Percentiles rank a stretch among this genome's conserved stretches.
Evolutionary conservation across 2,329 filamentous ascomycete species (phyloP).

Genomic region (Trichoderma pleuroti): DNA sequence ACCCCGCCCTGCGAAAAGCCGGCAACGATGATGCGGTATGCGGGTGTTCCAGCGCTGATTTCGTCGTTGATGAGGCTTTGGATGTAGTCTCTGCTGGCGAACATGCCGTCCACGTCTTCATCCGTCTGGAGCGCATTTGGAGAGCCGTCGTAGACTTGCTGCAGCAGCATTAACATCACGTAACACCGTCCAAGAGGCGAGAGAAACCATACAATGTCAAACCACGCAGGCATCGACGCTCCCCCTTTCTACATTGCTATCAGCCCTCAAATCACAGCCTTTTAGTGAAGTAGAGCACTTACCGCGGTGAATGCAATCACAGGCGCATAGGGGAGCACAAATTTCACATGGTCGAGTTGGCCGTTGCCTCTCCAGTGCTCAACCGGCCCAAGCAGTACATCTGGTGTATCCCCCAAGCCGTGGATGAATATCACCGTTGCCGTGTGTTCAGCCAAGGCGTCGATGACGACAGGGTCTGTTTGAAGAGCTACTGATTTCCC

Average conservation of each 20-base stretch:
- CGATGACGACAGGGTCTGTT: slow-evolving; percentile 64
- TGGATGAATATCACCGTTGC: slow-evolving; percentile 94
- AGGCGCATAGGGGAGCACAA: slow-evolving; percentile 90
- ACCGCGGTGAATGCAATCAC: slow-evolving; percentile 71
- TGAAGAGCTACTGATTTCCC: slow-evolving; percentile 20
- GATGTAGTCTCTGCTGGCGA: slow-evolving; percentile 70
- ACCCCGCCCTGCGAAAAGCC: slow-evolving; percentile 89
- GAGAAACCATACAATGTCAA: slow-evolving; percentile 61
- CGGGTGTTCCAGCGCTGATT: slow-evolving; percentile 69
- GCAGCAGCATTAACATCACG: background rate
- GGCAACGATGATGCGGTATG: slow-evolving; percentile 79
- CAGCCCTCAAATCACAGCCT: background rate
- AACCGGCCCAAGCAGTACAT: slow-evolving; percentile 75
- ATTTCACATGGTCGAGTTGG: slow-evolving; percentile 84
- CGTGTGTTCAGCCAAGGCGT: slow-evolving; percentile 78
- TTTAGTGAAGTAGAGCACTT: slow-evolving; percentile 18
- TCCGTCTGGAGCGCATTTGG: slow-evolving; percentile 24
- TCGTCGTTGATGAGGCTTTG: slow-evolving; percentile 76
- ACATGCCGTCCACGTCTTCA: slow-evolving; percentile 71
- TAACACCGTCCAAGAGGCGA: too few relatives aligned
- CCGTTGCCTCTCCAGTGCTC: slow-evolving; percentile 80
- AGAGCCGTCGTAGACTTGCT: slow-evolving; percentile 12
- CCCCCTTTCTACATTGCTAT: slow-evolving; percentile 59
- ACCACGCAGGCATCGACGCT: slow-evolving; percentile 83
- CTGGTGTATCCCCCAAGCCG: slow-evolving; percentile 79